Percentiles rank a stretch among this genome's conserved stretches.
Conservation (phyloP, 2,329 filamentous ascomycete genomes). For the Colletotrichum chrysophilum region DNA sequence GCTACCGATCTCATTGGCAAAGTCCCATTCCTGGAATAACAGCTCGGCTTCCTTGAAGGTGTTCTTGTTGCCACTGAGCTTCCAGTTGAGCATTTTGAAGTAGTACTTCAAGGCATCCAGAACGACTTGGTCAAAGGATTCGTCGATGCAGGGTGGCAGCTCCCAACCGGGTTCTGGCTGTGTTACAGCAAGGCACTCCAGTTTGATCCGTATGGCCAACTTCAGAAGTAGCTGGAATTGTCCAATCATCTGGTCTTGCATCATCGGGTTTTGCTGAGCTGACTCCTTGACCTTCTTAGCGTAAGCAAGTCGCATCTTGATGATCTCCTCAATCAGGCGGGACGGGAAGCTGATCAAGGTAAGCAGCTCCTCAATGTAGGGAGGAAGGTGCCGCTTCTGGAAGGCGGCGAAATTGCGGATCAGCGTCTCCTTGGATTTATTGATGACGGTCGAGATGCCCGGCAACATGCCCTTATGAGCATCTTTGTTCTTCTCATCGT, state of each 20-base stretch:
- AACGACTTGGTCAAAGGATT: constrained; percentile 91
- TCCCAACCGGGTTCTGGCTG: constrained; percentile 93
- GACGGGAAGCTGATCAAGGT: constrained; percentile 98
- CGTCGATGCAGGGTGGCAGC: constrained; percentile 92
- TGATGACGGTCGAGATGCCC: constrained; percentile 83
- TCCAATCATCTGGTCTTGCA: constrained; percentile 97
- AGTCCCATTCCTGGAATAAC: constrained; percentile 96
- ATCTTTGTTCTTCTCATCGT: constrained; percentile 36
- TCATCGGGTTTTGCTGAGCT: constrained; percentile 87
- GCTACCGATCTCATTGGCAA: constrained; percentile 90
- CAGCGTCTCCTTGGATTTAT: constrained; percentile 90
- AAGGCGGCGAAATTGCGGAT: constrained; percentile 88
- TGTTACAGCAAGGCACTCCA: constrained; percentile 83
- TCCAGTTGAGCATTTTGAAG: constrained; percentile 99
- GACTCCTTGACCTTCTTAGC: constrained; percentile 96
- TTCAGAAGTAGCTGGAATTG: constrained; percentile 95
- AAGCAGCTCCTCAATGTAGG: constrained; percentile 94
- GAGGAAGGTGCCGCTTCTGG: constrained; percentile 86
- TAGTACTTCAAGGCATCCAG: constrained; percentile 96
- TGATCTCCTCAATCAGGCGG: constrained; percentile 94
- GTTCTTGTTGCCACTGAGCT: constrained; percentile 95
- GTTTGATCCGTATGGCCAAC: constrained; percentile 90
- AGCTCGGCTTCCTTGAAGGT: constrained; percentile 99
- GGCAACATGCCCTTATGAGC: constrained; percentile 77
- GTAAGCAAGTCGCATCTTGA: constrained; percentile 87